Evolutionary conservation across 2,329 filamentous ascomycete genomes (phyloP), one percentile per base, ranked within the genome.

Genomic region (Xylaria sp.): DNA sequence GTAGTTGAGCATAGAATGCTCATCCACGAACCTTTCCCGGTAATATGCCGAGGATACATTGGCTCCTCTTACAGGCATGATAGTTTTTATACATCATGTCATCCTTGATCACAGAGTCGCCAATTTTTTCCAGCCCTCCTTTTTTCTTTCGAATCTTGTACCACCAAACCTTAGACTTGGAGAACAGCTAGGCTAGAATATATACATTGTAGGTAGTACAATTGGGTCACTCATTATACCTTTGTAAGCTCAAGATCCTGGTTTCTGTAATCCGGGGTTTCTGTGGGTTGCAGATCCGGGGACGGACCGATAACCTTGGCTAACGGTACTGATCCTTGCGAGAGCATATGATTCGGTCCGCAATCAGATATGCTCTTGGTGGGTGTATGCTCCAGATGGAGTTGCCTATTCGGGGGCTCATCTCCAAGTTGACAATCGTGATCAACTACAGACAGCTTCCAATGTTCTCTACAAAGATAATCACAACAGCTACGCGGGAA

Each of bases 251-350:
- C 20, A 45, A 45, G 39, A 5, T 13, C 55, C 36, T n/a, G 39
- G 55, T 32, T 45, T n/a, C 39, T 45, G 39, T 32, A 58, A 58
- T 46, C 56, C 56, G 56, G 56, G 56, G 56, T 45, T 58, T 58
- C 56, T 58, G 39, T 20, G 10, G 18, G 36, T 20, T 46, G 32
- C 39, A 58, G 23, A 45, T 58, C 56, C 56, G 36, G 56, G 56
- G 56, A 58, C 56, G 56, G 56, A 45, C 56, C 56, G 56, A 58
- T 58, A 58, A 45, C 20, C 12, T 55, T 36, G 12, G 34, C 34
- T 28, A 41, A 56, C 8, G 15, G 5, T 15, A 25, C 18, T 32
- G 9, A 56, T 32, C 55, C 55, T 58, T 43, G 55, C 55, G 9
- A 18, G 55, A 45, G 36, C 46, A 57, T 56, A 20, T 46, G 50